These are phyloP conservation scores for Graphium sp. DNA, from an alignment of 2,329 filamentous ascomycete genomes.

Conservation along the genomic window DNA sequence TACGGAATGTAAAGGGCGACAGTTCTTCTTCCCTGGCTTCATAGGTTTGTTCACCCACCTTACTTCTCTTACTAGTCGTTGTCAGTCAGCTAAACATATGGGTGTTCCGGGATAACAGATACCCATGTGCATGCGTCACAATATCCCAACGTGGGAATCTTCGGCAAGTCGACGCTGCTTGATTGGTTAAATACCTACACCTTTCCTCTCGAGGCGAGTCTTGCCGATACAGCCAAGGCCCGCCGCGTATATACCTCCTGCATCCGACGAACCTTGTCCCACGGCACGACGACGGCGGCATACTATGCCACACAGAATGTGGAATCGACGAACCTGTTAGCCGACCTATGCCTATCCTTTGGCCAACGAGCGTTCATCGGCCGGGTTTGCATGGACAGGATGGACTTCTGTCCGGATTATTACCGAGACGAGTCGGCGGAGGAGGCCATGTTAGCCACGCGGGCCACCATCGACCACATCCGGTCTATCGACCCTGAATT, in stretches of 20 bases:
- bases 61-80: neutral
- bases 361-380: slow-evolving; percentile 88
- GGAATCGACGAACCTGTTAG: slow-evolving; percentile 75
- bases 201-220: slow-evolving; percentile 75
- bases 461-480: slow-evolving; percentile 48
- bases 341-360: slow-evolving; percentile 58
- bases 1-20: slow-evolving; percentile 21
- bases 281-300: slow-evolving; percentile 87
- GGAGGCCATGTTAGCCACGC: slow-evolving; percentile 36
- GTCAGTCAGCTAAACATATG: neutral
- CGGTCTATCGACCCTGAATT: slow-evolving; percentile 44
- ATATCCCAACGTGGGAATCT: slow-evolving; percentile 87
- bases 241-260: slow-evolving; percentile 59
- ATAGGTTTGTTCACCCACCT: slow-evolving; percentile 36
- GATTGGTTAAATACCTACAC: slow-evolving; percentile 93
- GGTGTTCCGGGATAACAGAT: slow-evolving; percentile 32
- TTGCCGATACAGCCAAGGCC: slow-evolving; percentile 46
- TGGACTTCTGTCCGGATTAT: slow-evolving; percentile 47
- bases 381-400: slow-evolving; percentile 83
- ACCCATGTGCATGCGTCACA: slow-evolving; percentile 92
- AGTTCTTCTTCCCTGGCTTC: slow-evolving; percentile 76
- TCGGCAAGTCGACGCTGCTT: slow-evolving; percentile 81
- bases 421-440: slow-evolving; percentile 60
- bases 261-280: slow-evolving; percentile 62
- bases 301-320: slow-evolving; percentile 90